These are phyloP conservation scores for Rhizopogon salebrosus DNA, from an alignment of 768 basidiomycete genomes.

Conservation along the genomic window DNA sequence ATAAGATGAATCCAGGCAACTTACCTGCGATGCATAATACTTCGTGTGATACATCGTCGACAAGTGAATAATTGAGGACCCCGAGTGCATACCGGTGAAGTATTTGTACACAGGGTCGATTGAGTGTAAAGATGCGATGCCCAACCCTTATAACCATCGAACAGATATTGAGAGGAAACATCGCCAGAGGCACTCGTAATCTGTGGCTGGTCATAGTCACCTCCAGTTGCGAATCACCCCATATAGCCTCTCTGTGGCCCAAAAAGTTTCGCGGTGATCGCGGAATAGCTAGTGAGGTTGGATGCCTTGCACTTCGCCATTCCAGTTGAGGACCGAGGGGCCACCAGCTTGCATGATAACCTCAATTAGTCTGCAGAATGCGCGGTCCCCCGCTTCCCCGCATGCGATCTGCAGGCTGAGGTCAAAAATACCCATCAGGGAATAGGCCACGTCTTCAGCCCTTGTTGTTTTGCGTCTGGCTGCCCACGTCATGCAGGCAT, in stretches of 20 bases:
- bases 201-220: neutral
- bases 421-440: constrained; percentile 20
- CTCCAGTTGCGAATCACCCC: neutral
- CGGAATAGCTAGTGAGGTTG: no score
- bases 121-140: no score
- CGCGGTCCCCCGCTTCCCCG: constrained; percentile 19
- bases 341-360: neutral
- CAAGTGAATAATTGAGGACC: neutral
- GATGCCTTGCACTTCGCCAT: neutral
- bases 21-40: neutral
- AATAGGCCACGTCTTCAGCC: constrained; percentile 20
- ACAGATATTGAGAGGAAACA: neutral
- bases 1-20: neutral
- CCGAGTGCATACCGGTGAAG: neutral
- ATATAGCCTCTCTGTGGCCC: no score
- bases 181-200: neutral
- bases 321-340: constrained; percentile 4
- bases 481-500: constrained; percentile 19
- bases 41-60: neutral
- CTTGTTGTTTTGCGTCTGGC: constrained; percentile 19
- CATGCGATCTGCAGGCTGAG: constrained; percentile 17
- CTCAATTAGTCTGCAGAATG: constrained; percentile 16
- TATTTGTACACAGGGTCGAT: no score
- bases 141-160: no score
- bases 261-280: no score